Conservation (phyloP, 1,139 yeast species). For the Sugiyamaella castrensis region DNA sequence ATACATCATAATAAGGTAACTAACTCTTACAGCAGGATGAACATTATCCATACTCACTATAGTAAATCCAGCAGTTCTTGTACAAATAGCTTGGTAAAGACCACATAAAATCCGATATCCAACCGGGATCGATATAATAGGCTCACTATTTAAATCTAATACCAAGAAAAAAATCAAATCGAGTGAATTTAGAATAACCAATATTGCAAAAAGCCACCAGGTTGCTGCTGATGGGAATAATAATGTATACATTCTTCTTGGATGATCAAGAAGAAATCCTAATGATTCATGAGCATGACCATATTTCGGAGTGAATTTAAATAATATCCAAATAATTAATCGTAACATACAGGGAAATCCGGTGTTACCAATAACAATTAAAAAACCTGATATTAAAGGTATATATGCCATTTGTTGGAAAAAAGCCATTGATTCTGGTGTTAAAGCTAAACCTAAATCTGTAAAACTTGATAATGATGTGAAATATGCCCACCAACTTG, state of each 20-base stretch:
- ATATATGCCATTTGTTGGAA: slow-evolving; percentile 64
- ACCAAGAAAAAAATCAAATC: slow-evolving; percentile 79
- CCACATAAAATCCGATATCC: slow-evolving; percentile 79
- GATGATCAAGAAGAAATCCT: slow-evolving; percentile 88
- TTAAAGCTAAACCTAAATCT: slow-evolving; percentile 78
- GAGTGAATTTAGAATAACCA: slow-evolving; percentile 66
- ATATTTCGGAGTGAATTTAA: slow-evolving; percentile 61
- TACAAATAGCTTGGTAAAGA: slow-evolving; percentile 82
- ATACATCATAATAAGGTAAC: slow-evolving; percentile 97
- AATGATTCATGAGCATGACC: slow-evolving; percentile 58
- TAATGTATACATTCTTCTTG: slow-evolving; percentile 92
- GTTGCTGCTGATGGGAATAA: slow-evolving; percentile 91
- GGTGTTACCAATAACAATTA: slow-evolving; percentile 86
- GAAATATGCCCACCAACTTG: slow-evolving; percentile 93
- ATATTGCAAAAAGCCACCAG: slow-evolving; percentile 84
- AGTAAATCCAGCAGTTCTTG: slow-evolving; percentile 90
- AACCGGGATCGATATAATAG: slow-evolving; percentile 48
- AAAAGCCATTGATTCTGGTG: slow-evolving; percentile 71
- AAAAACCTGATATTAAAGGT: slow-evolving; percentile 58
- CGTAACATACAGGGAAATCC: slow-evolving; percentile 85
- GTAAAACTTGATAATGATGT: slow-evolving; percentile 74
- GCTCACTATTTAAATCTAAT: slow-evolving; percentile 58
- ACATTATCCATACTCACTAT: slow-evolving; percentile 64
- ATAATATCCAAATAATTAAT: slow-evolving; percentile 74
- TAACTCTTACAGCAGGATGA: slow-evolving; percentile 90